Base-by-base conservation (phyloP, 2,329 filamentous ascomycete genomes). In the Aspergillus niger region DNA sequence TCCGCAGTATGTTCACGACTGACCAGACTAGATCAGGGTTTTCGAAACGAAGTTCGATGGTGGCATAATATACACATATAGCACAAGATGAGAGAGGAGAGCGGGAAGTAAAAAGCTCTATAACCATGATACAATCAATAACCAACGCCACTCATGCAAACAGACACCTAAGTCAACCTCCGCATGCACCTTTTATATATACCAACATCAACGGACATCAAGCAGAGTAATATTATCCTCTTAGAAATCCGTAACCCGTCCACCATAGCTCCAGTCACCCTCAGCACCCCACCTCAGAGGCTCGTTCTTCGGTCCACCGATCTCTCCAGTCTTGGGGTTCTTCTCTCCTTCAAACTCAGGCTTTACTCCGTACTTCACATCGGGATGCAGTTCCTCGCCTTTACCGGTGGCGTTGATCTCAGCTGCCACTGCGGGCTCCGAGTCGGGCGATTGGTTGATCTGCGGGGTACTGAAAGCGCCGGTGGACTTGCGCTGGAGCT, bases 241-340 rank as follows among this genome's bases (percentile, higher is more conserved):
- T 71, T 71, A 86, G 63, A 99, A 99, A 78, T 99, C 95, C 24
- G 94, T 98, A 57, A 96, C 93, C 65, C 94, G 83, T 50, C 95
- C 95, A 76, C 97, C 97, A 77, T 91, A 99, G 75, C 92, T 97
- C 90, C 93, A 99, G 74, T 91, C 88, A 1, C 91, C 89, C 0
- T 70, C 74, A 17, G 83, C 81, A 0, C 92, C 92, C 94, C 94
- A 97, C 69, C 93, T 81, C 73, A 98, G 73, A 55, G 95, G 95
- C 78, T 99, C 94, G 73, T 96, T 98, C 87, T 98, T 99, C 5
- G 95, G 95, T 1, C 95, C 95, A 5, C 95, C 95, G 10, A 97
- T 87, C 82, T 99, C 95, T 24, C 95, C 95, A 1, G 95, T 99
- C 82, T 89, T 90, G 2, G 95, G 95, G 76, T 99, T 98, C 58